Conservation (phyloP, 257 asterid species). For the Thymus quinquecostatus region DNA sequence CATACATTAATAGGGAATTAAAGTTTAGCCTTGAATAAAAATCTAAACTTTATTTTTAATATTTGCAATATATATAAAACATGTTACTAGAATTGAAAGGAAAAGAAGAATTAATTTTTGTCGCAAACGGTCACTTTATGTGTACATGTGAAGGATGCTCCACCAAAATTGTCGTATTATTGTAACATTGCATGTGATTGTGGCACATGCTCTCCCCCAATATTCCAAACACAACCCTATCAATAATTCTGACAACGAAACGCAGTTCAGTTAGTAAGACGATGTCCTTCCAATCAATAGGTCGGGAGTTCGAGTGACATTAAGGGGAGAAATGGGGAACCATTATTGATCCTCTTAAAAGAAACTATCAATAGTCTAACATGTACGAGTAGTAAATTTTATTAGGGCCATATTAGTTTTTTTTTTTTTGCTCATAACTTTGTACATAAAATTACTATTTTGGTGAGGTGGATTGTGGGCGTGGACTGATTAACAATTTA, state of each 20-base stretch:
- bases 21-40: slow-evolving; percentile 6
- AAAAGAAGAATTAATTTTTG: slow-evolving; percentile 5
- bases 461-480: too few species aligned
- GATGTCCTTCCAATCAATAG: too few species aligned
- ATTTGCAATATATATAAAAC: not conserved
- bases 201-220: slow-evolving; percentile 21
- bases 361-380: too few species aligned
- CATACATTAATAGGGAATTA: not conserved
- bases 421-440: too few species aligned
- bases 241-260: slow-evolving; percentile 12
- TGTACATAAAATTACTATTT: too few species aligned
- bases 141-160: slow-evolving; percentile 56
- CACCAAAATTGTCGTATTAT: slow-evolving; percentile 55
- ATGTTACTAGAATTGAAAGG: not conserved
- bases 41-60: slow-evolving; percentile 2
- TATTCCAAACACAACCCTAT: slow-evolving; percentile 30
- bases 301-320: too few species aligned
- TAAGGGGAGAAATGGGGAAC: too few species aligned
- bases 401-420: too few species aligned
- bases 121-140: slow-evolving; percentile 41
- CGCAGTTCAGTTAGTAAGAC: too few species aligned
- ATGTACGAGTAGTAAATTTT: too few species aligned
- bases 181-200: slow-evolving; percentile 60
- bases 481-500: too few species aligned
- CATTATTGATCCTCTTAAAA: too few species aligned